Percentiles rank a stretch among this genome's conserved stretches.
Evolutionary conservation across 2,329 filamentous ascomycete genomes (phyloP).

Genomic region (Akanthomyces lecanii): DNA sequence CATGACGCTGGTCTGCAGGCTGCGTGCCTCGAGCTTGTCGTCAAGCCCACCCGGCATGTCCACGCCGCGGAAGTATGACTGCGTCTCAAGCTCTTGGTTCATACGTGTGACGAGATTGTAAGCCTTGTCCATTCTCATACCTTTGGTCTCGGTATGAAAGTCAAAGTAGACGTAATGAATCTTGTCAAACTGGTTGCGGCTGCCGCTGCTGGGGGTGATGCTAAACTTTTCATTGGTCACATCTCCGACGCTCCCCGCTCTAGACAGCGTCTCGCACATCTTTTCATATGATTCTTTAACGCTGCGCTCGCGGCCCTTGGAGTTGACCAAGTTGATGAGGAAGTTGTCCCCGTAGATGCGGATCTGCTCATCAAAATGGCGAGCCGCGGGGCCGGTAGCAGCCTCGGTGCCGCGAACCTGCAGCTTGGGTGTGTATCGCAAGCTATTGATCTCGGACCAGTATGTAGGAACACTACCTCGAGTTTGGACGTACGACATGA

Average conservation of each 20-base stretch:
- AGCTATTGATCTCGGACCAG: conserved; percentile 93
- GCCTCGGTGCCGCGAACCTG: conserved; percentile 82
- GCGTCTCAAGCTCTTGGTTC: conserved; percentile 67
- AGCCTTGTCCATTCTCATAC: conserved; percentile 87
- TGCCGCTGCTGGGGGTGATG: conserved; percentile 62
- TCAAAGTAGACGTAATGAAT: conserved; percentile 98
- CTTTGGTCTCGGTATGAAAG: conserved; percentile 97
- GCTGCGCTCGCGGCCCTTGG: conserved; percentile 82
- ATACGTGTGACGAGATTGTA: conserved; percentile 81
- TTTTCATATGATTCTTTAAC: conserved; percentile 95
- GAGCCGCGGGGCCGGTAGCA: conserved; percentile 71
- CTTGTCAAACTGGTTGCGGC: conserved; percentile 65
- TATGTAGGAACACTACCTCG: conserved; percentile 92
- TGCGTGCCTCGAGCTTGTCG: conserved; percentile 73
- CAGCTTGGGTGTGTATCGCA: conserved; percentile 86
- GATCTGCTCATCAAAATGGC: conserved; percentile 93
- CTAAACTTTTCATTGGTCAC: conserved; percentile 76
- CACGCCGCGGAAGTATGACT: conserved; percentile 89
- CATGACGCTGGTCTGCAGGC: conserved; percentile 82
- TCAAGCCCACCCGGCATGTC: conserved; percentile 71
- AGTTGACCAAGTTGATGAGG: conserved; percentile 94
- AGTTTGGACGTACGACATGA: conserved; percentile 93
- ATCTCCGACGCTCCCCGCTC: conserved; percentile 63
- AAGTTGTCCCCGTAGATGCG: conserved; percentile 93
- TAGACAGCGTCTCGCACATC: conserved; percentile 71